Percentiles rank a stretch among this genome's conserved stretches.
Evolutionary conservation across 495 filamentous ascomycete species (phyloP).

Genomic region (Penicillium goetzii): DNA sequence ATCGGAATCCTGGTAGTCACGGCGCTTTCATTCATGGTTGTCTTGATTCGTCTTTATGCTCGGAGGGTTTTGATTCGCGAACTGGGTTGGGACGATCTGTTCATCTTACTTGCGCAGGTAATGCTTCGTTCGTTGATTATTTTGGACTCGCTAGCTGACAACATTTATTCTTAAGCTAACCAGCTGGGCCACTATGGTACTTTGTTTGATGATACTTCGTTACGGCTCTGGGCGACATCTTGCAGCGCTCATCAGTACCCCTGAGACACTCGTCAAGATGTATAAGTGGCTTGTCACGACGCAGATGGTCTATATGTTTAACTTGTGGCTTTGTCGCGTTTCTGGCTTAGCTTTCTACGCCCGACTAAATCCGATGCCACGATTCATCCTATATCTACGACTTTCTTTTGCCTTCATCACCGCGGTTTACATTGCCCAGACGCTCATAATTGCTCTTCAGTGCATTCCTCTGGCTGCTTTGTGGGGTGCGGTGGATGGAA

Average conservation of each 20-base stretch:
- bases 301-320: conserved; percentile 28
- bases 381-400: conserved; percentile 11
- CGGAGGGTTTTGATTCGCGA: background rate
- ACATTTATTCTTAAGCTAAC: background rate
- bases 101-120: conserved; percentile 3
- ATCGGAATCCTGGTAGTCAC: conserved; percentile 18
- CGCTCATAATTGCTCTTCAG: background rate
- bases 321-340: conserved; percentile 28
- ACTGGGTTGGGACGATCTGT: background rate
- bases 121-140: background rate
- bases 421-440: background rate
- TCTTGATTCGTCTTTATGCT: background rate
- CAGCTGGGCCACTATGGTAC: conserved; percentile 2
- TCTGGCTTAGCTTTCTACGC: conserved; percentile 30
- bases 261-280: conserved; percentile 15
- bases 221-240: conserved; percentile 8
- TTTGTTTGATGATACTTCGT: conserved; percentile 4
- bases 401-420: background rate
- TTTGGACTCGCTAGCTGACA: background rate
- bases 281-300: conserved; percentile 24
- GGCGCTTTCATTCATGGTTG: conserved; percentile 16
- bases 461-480: conserved; percentile 1
- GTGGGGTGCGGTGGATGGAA: background rate
- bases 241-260: background rate
- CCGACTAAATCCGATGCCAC: conserved; percentile 30